A percentile compares a stretch with the other conserved stretches of the same genome.
phyloP scores from a whole-genome alignment of 192 early-diverging fungal species.

The Kappamyces sp. region DNA sequence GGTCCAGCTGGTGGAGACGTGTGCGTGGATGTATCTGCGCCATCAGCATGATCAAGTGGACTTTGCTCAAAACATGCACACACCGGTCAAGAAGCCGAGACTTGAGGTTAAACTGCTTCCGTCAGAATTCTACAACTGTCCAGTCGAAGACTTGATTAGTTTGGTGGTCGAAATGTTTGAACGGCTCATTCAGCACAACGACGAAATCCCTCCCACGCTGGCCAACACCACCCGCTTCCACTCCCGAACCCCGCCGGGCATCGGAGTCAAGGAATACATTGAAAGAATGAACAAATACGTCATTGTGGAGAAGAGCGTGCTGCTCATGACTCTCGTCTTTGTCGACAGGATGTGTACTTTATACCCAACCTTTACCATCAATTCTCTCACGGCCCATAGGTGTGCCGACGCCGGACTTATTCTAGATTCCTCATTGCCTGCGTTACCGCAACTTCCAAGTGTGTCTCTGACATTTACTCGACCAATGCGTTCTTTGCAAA shows the following conservation, averaged over 20 bases:
- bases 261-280: constrained; percentile 84
- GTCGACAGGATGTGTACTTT: constrained; percentile 76
- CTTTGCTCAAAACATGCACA: too few relatives aligned
- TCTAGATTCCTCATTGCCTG: constrained; percentile 82
- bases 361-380: constrained; percentile 78
- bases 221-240: constrained; percentile 87
- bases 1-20: too few relatives aligned
- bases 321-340: constrained; percentile 86
- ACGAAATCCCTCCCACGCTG: constrained; percentile 52
- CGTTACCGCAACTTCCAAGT: constrained; percentile 78
- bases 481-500: constrained; percentile 94
- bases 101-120: too few relatives aligned
- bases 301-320: constrained; percentile 77
- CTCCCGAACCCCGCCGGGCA: constrained; percentile 81
- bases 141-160: constrained; percentile 1
- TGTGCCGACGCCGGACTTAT: neutral
- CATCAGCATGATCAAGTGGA: too few relatives aligned
- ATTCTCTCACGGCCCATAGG: constrained; percentile 7
- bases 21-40: too few relatives aligned
- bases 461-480: constrained; percentile 85
- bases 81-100: too few relatives aligned
- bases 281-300: constrained; percentile 87
- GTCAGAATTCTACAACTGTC: neutral
- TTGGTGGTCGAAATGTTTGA: constrained; percentile 39
- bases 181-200: constrained; percentile 60